Evolutionary conservation across 331 rosid genomes (phyloP).

Genomic region (Cucumis variabilis): DNA sequence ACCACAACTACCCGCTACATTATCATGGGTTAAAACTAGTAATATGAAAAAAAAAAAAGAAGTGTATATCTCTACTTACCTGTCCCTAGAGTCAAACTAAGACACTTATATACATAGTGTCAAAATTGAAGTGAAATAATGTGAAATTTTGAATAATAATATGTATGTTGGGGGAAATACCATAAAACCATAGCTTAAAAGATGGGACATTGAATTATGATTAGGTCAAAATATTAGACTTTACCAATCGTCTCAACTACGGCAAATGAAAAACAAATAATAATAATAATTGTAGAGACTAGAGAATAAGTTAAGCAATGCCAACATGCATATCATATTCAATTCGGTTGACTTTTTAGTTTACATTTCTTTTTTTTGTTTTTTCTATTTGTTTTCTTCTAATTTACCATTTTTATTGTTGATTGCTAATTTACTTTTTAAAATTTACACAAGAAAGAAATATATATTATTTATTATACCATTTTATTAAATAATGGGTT

Average conservation of each 20-base stretch:
- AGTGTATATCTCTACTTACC: no score
- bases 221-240: constrained; percentile 6
- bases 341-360: not conserved
- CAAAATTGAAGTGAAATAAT: not conserved
- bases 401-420: not conserved
- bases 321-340: no score
- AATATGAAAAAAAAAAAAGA: no score
- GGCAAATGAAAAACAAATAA: not conserved
- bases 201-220: not conserved
- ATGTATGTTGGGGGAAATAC: not conserved
- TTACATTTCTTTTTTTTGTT: not conserved
- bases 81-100: no score
- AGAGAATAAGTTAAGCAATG: not conserved
- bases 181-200: not conserved
- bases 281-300: not conserved
- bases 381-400: not conserved
- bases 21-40: no score
- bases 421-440: not conserved
- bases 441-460: not conserved
- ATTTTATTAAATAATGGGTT: no score
- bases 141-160: not conserved
- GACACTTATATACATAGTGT: no score
- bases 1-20: no score
- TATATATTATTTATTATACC: not conserved
- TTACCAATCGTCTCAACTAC: constrained; percentile 22